These are phyloP conservation scores for Starmera amethionina DNA, from an alignment of 805 yeast species.

Conservation along the genomic window DNA sequence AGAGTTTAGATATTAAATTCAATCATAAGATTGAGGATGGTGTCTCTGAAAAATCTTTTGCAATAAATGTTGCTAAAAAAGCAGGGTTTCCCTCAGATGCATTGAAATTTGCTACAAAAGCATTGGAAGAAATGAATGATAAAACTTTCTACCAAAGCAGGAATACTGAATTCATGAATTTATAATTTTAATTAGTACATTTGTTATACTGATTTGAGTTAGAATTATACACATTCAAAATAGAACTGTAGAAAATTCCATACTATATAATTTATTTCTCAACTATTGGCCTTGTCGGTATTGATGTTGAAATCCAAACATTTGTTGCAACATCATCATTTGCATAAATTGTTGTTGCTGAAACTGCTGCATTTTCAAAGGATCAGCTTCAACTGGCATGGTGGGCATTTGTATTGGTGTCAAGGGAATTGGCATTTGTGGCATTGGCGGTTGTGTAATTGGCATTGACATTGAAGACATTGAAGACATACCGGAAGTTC, in stretches of 20 bases:
- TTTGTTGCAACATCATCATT: conserved; percentile 19
- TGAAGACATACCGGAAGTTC: conserved; percentile 5
- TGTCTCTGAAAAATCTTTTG: conserved; percentile 86
- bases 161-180: conserved; percentile 26
- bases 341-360: conserved; percentile 15
- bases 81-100: conserved; percentile 87
- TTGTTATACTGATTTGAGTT: too few species aligned
- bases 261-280: too few species aligned
- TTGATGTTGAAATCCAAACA: too few species aligned
- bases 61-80: conserved; percentile 92
- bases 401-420: conserved; percentile 4
- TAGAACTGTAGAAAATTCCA: too few species aligned
- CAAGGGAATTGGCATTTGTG: conserved; percentile 3
- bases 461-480: conserved; percentile 16
- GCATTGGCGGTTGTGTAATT: conserved; percentile 15
- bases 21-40: conserved; percentile 88
- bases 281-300: too few species aligned
- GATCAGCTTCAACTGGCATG: conserved; percentile 7
- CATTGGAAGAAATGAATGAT: conserved; percentile 71
- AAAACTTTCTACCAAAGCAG: conserved; percentile 26
- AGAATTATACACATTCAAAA: too few species aligned
- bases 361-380: conserved; percentile 20
- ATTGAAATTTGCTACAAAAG: conserved; percentile 81
- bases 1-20: conserved; percentile 56
- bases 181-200: too few species aligned